Base-by-base conservation (phyloP, 192 early-diverging fungal genomes). In the Neocallimastix lanati region DNA sequence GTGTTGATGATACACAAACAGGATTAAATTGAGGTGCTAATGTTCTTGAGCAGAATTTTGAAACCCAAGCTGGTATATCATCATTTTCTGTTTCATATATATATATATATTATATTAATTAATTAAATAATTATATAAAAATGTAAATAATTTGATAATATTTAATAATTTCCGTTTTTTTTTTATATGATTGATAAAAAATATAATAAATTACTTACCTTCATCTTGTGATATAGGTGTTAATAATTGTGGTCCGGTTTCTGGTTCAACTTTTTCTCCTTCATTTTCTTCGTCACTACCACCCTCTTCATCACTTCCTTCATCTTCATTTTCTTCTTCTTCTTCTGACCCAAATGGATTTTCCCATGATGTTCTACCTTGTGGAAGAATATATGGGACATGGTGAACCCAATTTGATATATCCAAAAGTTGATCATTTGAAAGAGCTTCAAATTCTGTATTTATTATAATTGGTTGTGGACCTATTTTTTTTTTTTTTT, bases 381-480 rank as follows among this genome's bases (percentile, higher is more conserved):
- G 89, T 12, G 89, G 89, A 28, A 90, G 82, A 33, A 90, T 83
- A 80, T 90, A 90, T 27, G 88, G 89, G 1, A 90, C 85, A 78
- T 90, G 89, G 80, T 90, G 89, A 27, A 89, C 88, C 89, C 89
- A 90, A 81, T 87, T 88, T 78, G 83, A 77, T n/a, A 81, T 67
- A 29, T 80, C 38, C n/a, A 86, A 79, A 21, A 90, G 83, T 29
- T 82, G 78, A 29, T 88, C 89, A 76, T 86, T 85, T 76, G 86
- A 78, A 27, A 84, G 81, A 2, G 83, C 82, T 78, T 90, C 88
- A 79, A 82, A 90, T 76, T 90, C 89, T 77, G 88, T 84, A 80
- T 90, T 90, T 79, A 90, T 84, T 80, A 90, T 87, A 78, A 90
- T 88, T 7, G 78, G 83, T 80, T 21, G 84, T 81, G 29, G 37